Percentiles rank a stretch among this genome's conserved stretches.
These are phyloP conservation scores for Gossypium davidsonii DNA, from an alignment of 441 rosid genomes.

Conservation along the genomic window DNA sequence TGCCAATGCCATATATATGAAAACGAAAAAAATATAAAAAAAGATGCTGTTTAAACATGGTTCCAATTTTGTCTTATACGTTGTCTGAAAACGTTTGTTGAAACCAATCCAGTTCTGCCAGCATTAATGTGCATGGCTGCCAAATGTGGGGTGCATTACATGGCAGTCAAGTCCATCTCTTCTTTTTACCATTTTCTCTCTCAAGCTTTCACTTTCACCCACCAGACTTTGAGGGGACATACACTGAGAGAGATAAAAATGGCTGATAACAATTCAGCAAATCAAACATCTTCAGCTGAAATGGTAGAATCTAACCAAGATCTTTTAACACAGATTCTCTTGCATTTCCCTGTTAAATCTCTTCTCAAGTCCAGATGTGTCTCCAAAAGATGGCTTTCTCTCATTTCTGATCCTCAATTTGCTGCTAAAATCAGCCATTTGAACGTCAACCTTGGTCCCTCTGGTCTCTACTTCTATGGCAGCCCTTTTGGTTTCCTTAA, in stretches of 20 bases:
- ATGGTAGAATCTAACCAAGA: constrained; percentile 32
- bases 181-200: background rate
- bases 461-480: constrained; percentile 28
- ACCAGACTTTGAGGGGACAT: background rate
- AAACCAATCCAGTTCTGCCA: constrained; percentile 6
- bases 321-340: constrained; percentile 34
- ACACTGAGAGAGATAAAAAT: background rate
- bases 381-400: constrained; percentile 46
- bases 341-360: constrained; percentile 36
- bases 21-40: background rate
- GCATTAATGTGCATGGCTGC: background rate
- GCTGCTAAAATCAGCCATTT: constrained; percentile 5
- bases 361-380: constrained; percentile 41
- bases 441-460: constrained; percentile 15
- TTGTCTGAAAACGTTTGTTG: background rate
- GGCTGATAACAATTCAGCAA: background rate
- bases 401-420: constrained; percentile 38
- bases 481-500: constrained; percentile 21
- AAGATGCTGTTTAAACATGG: background rate
- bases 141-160: background rate
- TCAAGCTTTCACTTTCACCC: constrained; percentile 4
- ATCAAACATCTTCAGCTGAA: constrained; percentile 18
- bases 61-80: background rate
- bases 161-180: background rate
- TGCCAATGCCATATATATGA: background rate